Evolutionary conservation across 352 stramenopile species (phyloP).

Genomic region (Blastocystis sp.): DNA sequence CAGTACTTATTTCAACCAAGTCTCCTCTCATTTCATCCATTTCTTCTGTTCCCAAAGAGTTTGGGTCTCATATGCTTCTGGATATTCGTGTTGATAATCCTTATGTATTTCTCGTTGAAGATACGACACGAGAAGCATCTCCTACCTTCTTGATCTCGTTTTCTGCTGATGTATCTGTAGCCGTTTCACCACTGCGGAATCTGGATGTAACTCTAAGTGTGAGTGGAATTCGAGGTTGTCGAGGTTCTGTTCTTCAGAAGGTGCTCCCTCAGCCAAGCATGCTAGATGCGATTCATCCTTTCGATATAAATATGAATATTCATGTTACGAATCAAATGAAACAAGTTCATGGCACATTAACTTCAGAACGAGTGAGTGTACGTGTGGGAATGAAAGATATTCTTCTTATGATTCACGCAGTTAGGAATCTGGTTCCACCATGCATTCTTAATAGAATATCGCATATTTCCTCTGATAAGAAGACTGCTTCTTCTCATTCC

Average conservation of each 20-base stretch:
- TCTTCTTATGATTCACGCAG: neutral
- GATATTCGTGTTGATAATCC: constrained; percentile 60
- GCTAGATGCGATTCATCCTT: constrained; percentile 22
- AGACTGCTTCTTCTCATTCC: neutral
- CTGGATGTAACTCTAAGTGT: constrained; percentile 1
- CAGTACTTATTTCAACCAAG: neutral
- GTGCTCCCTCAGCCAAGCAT: constrained; percentile 7
- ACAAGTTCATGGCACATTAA: neutral
- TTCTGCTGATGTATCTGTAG: neutral
- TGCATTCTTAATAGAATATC: neutral
- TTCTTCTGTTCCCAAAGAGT: neutral
- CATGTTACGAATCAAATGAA: neutral
- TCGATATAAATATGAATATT: constrained; percentile 41
- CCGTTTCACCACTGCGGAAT: constrained; percentile 24
- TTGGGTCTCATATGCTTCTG: neutral
- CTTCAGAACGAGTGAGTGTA: neutral
- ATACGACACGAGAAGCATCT: neutral
- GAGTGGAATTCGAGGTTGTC: constrained; percentile 37
- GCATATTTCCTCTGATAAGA: neutral
- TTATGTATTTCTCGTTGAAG: constrained; percentile 36
- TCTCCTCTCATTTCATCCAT: neutral
- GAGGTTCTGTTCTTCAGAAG: neutral
- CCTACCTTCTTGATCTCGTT: constrained; percentile 40
- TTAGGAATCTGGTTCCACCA: neutral
- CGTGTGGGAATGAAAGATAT: constrained; percentile 36